A percentile compares a stretch with the other conserved stretches of the same genome.
Conservation (phyloP, 331 rosid species). For the Quercus tomentella region DNA sequence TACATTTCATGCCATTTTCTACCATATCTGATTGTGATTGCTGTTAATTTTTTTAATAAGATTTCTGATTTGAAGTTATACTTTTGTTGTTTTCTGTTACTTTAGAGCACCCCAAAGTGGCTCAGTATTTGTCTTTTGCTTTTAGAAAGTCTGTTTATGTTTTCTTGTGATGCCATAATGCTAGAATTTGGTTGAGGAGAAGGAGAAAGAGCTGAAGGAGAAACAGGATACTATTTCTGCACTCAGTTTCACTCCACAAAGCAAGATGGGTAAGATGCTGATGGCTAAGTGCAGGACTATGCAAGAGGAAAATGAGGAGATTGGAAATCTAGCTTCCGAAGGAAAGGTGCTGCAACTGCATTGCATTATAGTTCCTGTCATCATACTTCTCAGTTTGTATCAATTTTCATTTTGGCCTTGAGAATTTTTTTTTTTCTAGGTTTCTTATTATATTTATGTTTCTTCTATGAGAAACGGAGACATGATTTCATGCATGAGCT, state of each 20-base stretch:
- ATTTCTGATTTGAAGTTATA: neutral
- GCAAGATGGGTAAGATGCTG: constrained; percentile 93
- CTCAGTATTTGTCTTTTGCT: neutral
- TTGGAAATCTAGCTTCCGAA: constrained; percentile 91
- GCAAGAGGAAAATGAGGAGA: constrained; percentile 98
- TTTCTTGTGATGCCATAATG: constrained; percentile 4
- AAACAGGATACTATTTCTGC: constrained; percentile 85
- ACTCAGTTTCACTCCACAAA: constrained; percentile 77
- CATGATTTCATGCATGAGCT: neutral
- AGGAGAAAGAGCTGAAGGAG: constrained; percentile 83
- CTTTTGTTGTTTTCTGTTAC: neutral
- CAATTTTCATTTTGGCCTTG: neutral
- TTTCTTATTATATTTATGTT: neutral
- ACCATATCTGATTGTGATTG: neutral
- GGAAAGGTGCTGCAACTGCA: constrained; percentile 62
- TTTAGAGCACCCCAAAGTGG: neutral
- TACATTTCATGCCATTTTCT: neutral
- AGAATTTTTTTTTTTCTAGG: neutral
- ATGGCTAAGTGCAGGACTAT: constrained; percentile 96
- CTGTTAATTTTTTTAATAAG: neutral
- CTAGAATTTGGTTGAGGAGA: constrained; percentile 85
- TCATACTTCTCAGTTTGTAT: neutral
- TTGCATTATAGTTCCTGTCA: constrained; percentile 9
- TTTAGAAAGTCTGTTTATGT: neutral
- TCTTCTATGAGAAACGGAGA: neutral